phyloP scores from a whole-genome alignment of 805 yeast genomes.

The Candida methanosorbosa region DNA sequence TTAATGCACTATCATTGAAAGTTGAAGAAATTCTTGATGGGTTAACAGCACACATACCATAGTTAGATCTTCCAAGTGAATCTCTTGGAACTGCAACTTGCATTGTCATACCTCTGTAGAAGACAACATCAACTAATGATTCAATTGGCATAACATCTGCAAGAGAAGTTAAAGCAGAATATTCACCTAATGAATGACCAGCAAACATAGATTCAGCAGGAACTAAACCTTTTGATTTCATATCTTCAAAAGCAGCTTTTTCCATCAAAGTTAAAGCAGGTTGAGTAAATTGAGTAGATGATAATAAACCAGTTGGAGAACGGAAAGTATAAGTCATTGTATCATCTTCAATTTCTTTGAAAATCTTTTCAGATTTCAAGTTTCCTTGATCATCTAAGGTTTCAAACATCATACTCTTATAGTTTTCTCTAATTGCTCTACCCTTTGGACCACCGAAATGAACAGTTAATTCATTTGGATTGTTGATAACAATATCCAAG shows the following conservation, averaged over 20 bases:
- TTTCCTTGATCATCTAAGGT: slow-evolving; percentile 80
- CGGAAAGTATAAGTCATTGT: slow-evolving; percentile 83
- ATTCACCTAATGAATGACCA: slow-evolving; percentile 99
- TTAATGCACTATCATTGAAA: slow-evolving; percentile 86
- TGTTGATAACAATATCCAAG: slow-evolving; percentile 87
- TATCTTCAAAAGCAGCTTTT: slow-evolving; percentile 97
- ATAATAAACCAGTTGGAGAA: slow-evolving; percentile 89
- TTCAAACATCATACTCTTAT: slow-evolving; percentile 96
- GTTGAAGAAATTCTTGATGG: slow-evolving; percentile 88
- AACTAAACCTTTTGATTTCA: slow-evolving; percentile 91
- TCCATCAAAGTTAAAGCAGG: slow-evolving; percentile 99
- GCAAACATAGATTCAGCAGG: slow-evolving; percentile 93
- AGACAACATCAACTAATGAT: slow-evolving; percentile 92
- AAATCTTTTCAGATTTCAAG: slow-evolving; percentile 85
- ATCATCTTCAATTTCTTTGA: slow-evolving; percentile 78
- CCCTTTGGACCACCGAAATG: slow-evolving; percentile 99
- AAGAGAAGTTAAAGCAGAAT: slow-evolving; percentile 92
- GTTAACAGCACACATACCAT: slow-evolving; percentile 98
- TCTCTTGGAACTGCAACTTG: slow-evolving; percentile 99
- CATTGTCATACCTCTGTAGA: slow-evolving; percentile 99
- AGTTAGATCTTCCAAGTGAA: slow-evolving; percentile 88
- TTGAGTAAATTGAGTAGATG: slow-evolving; percentile 98
- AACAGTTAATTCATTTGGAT: slow-evolving; percentile 91
- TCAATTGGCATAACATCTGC: slow-evolving; percentile 99
- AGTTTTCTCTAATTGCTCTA: slow-evolving; percentile 88